These are phyloP conservation scores for Plasmodium inui DNA, from an alignment of 169 alveolate species.

Conservation along the genomic window DNA sequence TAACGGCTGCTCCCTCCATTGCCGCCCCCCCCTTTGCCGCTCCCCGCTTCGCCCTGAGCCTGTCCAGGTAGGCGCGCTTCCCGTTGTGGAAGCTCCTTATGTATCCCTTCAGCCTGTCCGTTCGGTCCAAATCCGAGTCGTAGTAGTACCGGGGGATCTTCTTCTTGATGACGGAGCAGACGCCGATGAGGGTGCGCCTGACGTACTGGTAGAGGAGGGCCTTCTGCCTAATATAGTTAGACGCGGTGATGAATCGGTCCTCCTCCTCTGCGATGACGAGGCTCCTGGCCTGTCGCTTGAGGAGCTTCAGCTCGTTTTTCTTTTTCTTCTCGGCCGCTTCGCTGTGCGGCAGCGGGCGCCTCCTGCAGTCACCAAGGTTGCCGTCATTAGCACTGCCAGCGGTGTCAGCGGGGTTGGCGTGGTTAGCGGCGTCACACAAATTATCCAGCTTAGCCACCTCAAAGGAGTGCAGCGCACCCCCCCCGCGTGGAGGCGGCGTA, in stretches of 20 bases:
- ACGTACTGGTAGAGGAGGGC: not conserved
- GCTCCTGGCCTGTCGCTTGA: conserved; percentile 65
- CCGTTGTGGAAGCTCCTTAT: conserved; percentile 28
- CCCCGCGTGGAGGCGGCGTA: not conserved
- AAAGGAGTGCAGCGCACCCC: too few species aligned
- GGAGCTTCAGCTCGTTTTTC: conserved; percentile 20
- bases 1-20: not conserved
- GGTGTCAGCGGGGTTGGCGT: not conserved
- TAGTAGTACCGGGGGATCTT: conserved; percentile 49
- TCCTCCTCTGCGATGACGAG: conserved; percentile 73
- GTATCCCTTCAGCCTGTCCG: not conserved
- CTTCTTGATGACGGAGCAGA: conserved; percentile 22
- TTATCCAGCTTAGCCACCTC: too few species aligned
- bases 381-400: not conserved
- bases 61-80: conserved; percentile 8
- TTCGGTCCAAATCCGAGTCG: conserved; percentile 13
- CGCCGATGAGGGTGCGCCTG: conserved; percentile 18
- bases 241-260: conserved; percentile 67
- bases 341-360: not conserved
- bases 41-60: not conserved
- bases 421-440: too few species aligned
- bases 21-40: not conserved
- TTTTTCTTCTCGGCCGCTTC: conserved; percentile 49
- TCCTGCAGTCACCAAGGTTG: not conserved
- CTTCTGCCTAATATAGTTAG: conserved; percentile 55